phyloP scores from a whole-genome alignment of 78 protist genomes.

The Dictyostelium capitatum region DNA sequence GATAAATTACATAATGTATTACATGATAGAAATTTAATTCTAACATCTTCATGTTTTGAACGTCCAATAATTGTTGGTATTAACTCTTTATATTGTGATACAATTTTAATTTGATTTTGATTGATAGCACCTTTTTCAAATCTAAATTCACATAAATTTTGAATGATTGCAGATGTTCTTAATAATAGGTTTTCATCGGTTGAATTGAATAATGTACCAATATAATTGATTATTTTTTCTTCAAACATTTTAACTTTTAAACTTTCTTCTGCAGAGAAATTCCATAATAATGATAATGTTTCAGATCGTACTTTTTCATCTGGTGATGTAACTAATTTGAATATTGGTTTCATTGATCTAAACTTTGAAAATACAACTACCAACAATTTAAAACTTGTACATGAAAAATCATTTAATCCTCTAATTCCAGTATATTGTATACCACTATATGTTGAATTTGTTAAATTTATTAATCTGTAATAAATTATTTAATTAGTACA shows the following conservation, averaged over 20 bases:
- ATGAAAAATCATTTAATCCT: constrained; percentile 41
- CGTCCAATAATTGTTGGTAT: neutral
- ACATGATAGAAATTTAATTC: constrained; percentile 61
- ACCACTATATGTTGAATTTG: constrained; percentile 41
- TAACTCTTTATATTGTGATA: neutral
- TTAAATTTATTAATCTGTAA: constrained; percentile 56
- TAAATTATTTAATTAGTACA: neutral
- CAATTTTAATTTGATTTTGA: constrained; percentile 63
- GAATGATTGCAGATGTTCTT: constrained; percentile 61
- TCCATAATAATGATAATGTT: constrained; percentile 56
- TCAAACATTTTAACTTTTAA: constrained; percentile 65
- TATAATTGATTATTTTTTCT: constrained; percentile 32
- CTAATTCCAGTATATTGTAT: constrained; percentile 60
- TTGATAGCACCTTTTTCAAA: constrained; percentile 58
- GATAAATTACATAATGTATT: constrained; percentile 54
- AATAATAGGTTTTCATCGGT: constrained; percentile 10
- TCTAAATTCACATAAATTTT: constrained; percentile 59
- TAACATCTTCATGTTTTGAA: constrained; percentile 21
- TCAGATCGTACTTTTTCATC: constrained; percentile 47
- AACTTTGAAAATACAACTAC: constrained; percentile 51
- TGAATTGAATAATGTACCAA: neutral
- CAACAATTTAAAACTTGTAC: constrained; percentile 43
- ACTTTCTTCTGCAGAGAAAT: constrained; percentile 77
- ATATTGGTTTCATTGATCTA: constrained; percentile 55
- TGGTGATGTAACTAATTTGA: constrained; percentile 14